These are phyloP conservation scores for Otatea glauca DNA, from an alignment of 176 grass and related monocot genomes.

Conservation along the genomic window DNA sequence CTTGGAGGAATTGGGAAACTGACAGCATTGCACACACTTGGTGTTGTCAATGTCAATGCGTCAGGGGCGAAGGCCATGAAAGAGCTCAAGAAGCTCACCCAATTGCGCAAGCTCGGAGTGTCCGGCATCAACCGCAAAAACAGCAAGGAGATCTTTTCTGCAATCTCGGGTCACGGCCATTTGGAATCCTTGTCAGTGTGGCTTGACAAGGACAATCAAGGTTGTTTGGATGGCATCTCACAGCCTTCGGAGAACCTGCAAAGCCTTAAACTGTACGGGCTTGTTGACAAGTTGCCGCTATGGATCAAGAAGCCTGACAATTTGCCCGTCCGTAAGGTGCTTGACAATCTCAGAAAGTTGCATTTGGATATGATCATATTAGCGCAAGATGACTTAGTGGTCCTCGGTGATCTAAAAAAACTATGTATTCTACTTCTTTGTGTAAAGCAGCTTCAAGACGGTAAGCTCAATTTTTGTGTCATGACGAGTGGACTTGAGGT, in stretches of 20 bases:
- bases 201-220: neutral
- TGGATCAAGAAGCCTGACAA: neutral
- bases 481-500: neutral
- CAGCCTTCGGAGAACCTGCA: neutral
- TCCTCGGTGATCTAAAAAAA: neutral
- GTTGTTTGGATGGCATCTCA: neutral
- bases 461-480: neutral
- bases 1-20: constrained; percentile 10
- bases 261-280: neutral
- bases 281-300: accelerated
- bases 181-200: constrained; percentile 1
- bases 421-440: neutral
- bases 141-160: neutral
- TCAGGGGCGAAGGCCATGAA: neutral
- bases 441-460: neutral
- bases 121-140: neutral
- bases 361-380: neutral
- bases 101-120: constrained; percentile 10
- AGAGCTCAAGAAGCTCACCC: constrained; percentile 17
- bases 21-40: neutral
- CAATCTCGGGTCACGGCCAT: neutral
- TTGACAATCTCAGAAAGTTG: neutral
- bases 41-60: neutral
- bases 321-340: too few relatives aligned
- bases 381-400: neutral